Conservation (phyloP, 768 basidiomycete species). For the Glaciozyma martinii region DNA sequence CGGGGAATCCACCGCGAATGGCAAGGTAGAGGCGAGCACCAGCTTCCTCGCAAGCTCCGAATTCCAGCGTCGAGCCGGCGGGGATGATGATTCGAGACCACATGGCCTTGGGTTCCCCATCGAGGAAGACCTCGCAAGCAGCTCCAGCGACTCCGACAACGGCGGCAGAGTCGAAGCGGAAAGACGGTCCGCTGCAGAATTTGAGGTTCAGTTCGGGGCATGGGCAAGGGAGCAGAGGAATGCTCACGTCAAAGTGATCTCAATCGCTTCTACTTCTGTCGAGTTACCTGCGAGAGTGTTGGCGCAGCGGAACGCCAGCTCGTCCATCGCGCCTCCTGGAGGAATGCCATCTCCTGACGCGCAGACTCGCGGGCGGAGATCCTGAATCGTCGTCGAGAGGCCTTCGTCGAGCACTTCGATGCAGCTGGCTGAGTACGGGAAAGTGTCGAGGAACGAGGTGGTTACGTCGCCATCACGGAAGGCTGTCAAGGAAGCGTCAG, state of each 20-base stretch:
- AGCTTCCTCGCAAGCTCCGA: constrained; percentile 38
- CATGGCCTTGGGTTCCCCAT: constrained; percentile 43
- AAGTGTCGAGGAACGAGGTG: constrained; percentile 48
- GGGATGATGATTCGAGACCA: constrained; percentile 51
- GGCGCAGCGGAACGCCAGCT: constrained; percentile 49
- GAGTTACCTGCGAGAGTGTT: constrained; percentile 54
- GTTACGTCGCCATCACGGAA: constrained; percentile 47
- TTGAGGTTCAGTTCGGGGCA: constrained; percentile 23
- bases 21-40: constrained; percentile 46
- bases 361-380: constrained; percentile 47
- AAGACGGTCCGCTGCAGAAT: constrained; percentile 44
- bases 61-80: constrained; percentile 43
- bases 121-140: constrained; percentile 43
- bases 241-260: constrained; percentile 41
- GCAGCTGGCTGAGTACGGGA: constrained; percentile 44
- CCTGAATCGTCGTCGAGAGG: constrained; percentile 53
- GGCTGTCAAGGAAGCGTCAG: constrained; percentile 3
- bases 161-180: constrained; percentile 49
- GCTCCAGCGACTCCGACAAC: constrained; percentile 55
- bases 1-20: constrained; percentile 55
- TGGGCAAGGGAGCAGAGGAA: constrained; percentile 24
- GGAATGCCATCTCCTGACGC: constrained; percentile 51
- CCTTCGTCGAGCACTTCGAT: constrained; percentile 52
- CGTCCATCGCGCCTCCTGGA: constrained; percentile 57
- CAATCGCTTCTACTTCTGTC: constrained; percentile 49